phyloP scores from a whole-genome alignment of 495 filamentous ascomycete species.

The Penicillium robsamsonii region DNA sequence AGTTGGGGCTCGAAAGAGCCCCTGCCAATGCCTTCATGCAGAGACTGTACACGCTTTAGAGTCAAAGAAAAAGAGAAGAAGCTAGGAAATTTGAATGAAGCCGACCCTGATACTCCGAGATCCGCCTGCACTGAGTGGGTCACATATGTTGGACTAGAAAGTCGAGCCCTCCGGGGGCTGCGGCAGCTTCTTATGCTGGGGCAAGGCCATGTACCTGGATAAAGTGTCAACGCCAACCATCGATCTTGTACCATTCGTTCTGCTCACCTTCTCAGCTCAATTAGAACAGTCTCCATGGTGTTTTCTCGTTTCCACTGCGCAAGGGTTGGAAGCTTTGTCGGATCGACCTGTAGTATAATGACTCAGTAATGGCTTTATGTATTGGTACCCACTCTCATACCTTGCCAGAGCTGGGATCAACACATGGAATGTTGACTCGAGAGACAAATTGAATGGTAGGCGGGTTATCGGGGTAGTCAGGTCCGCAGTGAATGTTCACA shows the following conservation, averaged over 20 bases:
- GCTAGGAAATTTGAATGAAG: conserved; percentile 28
- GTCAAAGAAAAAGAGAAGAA: conserved; percentile 23
- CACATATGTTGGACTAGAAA: conserved; percentile 44
- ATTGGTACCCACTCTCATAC: conserved; percentile 35
- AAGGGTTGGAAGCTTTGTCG: conserved; percentile 75
- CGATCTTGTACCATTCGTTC: background rate
- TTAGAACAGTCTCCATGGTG: conserved; percentile 91
- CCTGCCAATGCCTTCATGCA: conserved; percentile 40
- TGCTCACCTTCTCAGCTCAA: conserved; percentile 75
- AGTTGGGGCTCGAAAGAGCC: conserved; percentile 28
- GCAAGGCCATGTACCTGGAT: conserved; percentile 87
- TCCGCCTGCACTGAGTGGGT: conserved; percentile 20
- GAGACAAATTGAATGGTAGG: conserved; percentile 88
- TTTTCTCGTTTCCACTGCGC: conserved; percentile 84
- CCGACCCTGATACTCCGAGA: conserved; percentile 37
- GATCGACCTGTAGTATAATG: conserved; percentile 64
- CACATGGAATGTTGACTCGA: conserved; percentile 92
- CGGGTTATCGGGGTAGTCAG: conserved; percentile 83
- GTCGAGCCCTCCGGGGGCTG: conserved; percentile 88
- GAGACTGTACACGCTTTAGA: conserved; percentile 45
- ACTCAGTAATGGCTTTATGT: conserved; percentile 1
- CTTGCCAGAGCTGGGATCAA: conserved; percentile 73
- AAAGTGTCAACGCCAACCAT: conserved; percentile 10
- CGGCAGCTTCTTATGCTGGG: conserved; percentile 88
- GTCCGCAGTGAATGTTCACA: conserved; percentile 93